These are phyloP conservation scores for Cystobasidium onofrii DNA, from an alignment of 768 basidiomycete genomes.

Conservation along the genomic window DNA sequence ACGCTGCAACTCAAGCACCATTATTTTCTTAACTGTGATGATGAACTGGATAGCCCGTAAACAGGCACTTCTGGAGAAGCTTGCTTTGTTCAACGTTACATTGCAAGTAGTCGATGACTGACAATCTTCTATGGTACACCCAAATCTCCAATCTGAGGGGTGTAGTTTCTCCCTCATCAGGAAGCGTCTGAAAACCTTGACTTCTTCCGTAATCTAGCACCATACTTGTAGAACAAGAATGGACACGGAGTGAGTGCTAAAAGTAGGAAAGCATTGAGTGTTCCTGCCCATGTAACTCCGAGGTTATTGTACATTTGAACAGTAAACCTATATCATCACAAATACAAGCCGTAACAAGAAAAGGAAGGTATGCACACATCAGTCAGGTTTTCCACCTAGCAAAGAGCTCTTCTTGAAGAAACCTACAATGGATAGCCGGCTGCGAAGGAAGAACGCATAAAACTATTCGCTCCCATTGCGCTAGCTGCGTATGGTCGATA, in stretches of 20 bases:
- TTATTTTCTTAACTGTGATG: too few species aligned
- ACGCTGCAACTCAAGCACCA: too few species aligned
- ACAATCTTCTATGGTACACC: too few species aligned
- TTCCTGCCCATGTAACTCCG: slow-evolving; percentile 7
- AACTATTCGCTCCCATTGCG: slow-evolving; percentile 31
- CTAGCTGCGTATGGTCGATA: slow-evolving; percentile 31
- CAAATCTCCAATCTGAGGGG: too few species aligned
- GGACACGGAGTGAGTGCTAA: slow-evolving; percentile 27
- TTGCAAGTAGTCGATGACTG: too few species aligned
- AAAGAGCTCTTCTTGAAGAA: background rate
- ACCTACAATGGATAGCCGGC: slow-evolving; percentile 21
- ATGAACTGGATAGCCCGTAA: too few species aligned
- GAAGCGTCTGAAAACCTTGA: slow-evolving; percentile 21
- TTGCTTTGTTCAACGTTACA: background rate
- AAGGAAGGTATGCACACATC: too few species aligned
- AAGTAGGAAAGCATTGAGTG: slow-evolving; percentile 17
- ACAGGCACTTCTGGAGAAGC: too few species aligned
- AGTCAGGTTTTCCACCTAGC: background rate
- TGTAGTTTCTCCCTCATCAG: too few species aligned
- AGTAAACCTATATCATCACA: too few species aligned
- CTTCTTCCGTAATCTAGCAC: slow-evolving; percentile 10
- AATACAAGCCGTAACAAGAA: too few species aligned
- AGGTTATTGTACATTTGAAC: slow-evolving; percentile 31
- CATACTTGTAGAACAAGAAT: slow-evolving; percentile 28
- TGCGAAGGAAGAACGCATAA: slow-evolving; percentile 28